Conservation (phyloP, 1,139 yeast genomes). For the Kurtzmaniella quercitrusa region DNA sequence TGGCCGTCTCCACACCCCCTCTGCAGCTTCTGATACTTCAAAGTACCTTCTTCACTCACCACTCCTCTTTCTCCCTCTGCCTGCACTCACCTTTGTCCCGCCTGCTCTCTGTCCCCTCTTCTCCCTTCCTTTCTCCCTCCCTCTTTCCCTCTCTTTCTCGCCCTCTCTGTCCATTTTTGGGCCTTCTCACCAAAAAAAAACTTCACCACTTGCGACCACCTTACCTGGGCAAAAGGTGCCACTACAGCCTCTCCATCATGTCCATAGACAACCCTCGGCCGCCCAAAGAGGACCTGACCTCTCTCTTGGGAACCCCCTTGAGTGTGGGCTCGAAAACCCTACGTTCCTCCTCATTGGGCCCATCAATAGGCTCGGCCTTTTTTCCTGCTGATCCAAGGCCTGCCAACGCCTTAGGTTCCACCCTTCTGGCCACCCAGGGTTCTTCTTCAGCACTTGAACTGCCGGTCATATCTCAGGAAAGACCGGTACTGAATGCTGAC, state of each 20-base stretch:
- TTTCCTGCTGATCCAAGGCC: neutral
- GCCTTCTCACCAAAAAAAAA: neutral
- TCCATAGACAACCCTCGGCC: constrained; percentile 1
- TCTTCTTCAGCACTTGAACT: neutral
- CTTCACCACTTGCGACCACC: neutral
- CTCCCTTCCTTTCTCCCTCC: neutral
- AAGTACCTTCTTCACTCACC: neutral
- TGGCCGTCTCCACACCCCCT: too few species aligned
- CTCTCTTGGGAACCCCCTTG: neutral
- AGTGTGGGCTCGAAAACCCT: neutral
- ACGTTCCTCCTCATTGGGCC: neutral
- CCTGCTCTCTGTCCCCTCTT: neutral
- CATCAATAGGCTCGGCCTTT: neutral
- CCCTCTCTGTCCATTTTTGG: neutral
- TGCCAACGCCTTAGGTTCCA: neutral
- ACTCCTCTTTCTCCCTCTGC: neutral
- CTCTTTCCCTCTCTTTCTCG: neutral
- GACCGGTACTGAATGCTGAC: neutral
- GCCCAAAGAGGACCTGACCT: constrained; percentile 1
- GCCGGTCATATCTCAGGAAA: neutral
- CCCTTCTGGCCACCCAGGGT: neutral
- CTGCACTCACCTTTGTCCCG: neutral
- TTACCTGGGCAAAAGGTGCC: neutral
- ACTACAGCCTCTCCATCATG: neutral
- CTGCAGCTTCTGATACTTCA: too few species aligned